Conservation (phyloP, 2,329 filamentous ascomycete genomes). For the Exophiala lecanii-corni region DNA sequence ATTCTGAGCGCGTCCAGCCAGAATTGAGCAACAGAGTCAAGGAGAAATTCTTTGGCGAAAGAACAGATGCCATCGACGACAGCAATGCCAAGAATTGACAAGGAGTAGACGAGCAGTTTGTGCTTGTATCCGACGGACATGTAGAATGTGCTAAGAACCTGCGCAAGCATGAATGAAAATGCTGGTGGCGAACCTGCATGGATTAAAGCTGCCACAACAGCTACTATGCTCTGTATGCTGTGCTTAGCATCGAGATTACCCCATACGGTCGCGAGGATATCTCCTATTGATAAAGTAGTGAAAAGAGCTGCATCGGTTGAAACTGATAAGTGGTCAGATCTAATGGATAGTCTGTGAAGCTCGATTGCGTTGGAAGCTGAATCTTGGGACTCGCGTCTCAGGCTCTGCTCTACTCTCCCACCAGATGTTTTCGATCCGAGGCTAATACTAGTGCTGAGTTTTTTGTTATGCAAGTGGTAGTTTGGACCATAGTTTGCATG, state of each 20-base stretch:
- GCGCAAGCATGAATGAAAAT: conserved; percentile 72
- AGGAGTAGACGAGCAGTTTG: conserved; percentile 60
- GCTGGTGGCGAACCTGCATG: conserved; percentile 65
- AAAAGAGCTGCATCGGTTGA: background rate
- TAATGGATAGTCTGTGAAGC: background rate
- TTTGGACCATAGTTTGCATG: too few species aligned
- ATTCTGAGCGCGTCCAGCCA: conserved; percentile 73
- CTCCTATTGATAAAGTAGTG: conserved; percentile 35
- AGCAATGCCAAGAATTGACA: conserved; percentile 65
- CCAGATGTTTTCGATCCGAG: background rate
- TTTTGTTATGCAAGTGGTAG: too few species aligned
- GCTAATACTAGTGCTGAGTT: background rate
- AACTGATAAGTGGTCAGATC: too few species aligned
- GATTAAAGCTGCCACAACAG: conserved; percentile 57
- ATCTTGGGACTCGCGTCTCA: background rate
- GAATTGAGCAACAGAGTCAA: conserved; percentile 66
- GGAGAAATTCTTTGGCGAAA: conserved; percentile 64
- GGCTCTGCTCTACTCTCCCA: background rate
- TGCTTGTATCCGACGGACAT: conserved; percentile 45
- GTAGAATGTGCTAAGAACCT: conserved; percentile 68
- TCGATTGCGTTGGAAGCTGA: background rate
- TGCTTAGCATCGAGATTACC: conserved; percentile 54
- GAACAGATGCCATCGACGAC: conserved; percentile 60
- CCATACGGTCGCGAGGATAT: conserved; percentile 68
- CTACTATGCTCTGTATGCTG: conserved; percentile 54